Evolutionary conservation across 495 filamentous ascomycete genomes (phyloP), one percentile per base, ranked within the genome.

Genomic region (Staphylotrichum longicolle): DNA sequence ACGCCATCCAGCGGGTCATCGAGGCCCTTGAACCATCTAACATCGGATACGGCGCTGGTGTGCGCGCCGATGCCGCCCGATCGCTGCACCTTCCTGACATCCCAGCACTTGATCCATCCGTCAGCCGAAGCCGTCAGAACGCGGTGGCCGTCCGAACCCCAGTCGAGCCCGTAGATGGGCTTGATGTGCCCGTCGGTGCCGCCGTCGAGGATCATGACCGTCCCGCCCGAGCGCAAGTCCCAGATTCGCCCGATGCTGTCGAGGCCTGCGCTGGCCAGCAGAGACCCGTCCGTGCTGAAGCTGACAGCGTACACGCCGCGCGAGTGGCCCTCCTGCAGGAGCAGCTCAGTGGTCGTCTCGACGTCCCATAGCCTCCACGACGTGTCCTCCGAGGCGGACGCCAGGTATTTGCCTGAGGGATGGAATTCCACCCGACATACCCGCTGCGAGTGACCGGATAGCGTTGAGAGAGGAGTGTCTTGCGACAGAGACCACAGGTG

Each of bases 291-390:
- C 2, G 83, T 83, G 73, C 94, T 95, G 77, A 96, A 96, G 55
- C 85, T 81, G 30, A 97, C 83, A 3, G 92, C 81, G 65, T 93
- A 97, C 11, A 96, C 93, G 54, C 95, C 95, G 40, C 90, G 83
- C 7, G 89, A 92, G 72, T 99, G 94, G 4, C 95, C 94, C 78
- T 99, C 94, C 76, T 98, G 95, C 4, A 96, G 77, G 0, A 93
- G 80, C 4, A 98, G 78, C 66, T 98, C 93, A 3, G 87, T 87
- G 0, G 83, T 88, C 2, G 87, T 93, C 57, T 90, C 85, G 0
- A 97, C 83, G 69, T 99, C 95, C 95, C 95, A 99, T 58, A 99
- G 75, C 32, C 94, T 85, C 94, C 94, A 99, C 0, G 93, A 96
- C 4, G 93, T 97, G 70, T 99, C 94, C 67, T 91, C 93, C 2